phyloP scores from a whole-genome alignment of 2,329 filamentous ascomycete species.

The Claviceps arundinis region DNA sequence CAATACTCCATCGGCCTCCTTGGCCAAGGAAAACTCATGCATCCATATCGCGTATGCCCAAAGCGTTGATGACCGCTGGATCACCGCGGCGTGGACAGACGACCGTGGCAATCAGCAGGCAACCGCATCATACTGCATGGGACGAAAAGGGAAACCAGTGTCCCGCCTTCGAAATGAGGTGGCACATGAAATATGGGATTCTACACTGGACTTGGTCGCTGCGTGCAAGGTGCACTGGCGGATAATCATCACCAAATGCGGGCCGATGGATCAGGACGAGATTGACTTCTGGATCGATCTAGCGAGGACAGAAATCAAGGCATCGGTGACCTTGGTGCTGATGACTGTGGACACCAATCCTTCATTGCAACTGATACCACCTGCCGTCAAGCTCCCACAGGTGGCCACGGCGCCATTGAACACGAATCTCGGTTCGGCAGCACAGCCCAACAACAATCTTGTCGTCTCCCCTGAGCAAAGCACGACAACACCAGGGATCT shows the following conservation, averaged over 20 bases:
- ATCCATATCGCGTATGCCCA: slow-evolving; percentile 70
- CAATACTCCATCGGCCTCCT: slow-evolving; percentile 53
- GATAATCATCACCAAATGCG: slow-evolving; percentile 59
- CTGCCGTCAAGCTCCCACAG: slow-evolving; percentile 34
- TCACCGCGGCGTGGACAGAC: slow-evolving; percentile 71
- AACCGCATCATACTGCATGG: slow-evolving; percentile 59
- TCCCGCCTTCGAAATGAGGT: slow-evolving; percentile 46
- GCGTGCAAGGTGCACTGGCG: slow-evolving; percentile 63
- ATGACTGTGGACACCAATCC: slow-evolving; percentile 53
- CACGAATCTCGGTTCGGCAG: slow-evolving; percentile 56
- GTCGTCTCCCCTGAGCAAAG: slow-evolving; percentile 49
- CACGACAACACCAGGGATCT: slow-evolving; percentile 33
- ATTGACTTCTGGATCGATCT: slow-evolving; percentile 44
- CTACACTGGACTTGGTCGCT: slow-evolving; percentile 60
- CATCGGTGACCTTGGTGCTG: slow-evolving; percentile 41
- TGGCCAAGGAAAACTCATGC: slow-evolving; percentile 66
- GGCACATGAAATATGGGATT: slow-evolving; percentile 66
- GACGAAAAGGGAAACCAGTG: slow-evolving; percentile 39
- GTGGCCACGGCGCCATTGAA: slow-evolving; percentile 31
- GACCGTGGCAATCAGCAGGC: slow-evolving; percentile 61
- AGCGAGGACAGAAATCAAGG: slow-evolving; percentile 36
- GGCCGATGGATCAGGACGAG: slow-evolving; percentile 54
- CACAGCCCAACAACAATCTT: slow-evolving; percentile 34
- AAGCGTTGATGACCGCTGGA: slow-evolving; percentile 64
- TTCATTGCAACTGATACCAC: slow-evolving; percentile 48